Evolutionary conservation across 257 asterid species (phyloP).

Genomic region (Misopates orontium): DNA sequence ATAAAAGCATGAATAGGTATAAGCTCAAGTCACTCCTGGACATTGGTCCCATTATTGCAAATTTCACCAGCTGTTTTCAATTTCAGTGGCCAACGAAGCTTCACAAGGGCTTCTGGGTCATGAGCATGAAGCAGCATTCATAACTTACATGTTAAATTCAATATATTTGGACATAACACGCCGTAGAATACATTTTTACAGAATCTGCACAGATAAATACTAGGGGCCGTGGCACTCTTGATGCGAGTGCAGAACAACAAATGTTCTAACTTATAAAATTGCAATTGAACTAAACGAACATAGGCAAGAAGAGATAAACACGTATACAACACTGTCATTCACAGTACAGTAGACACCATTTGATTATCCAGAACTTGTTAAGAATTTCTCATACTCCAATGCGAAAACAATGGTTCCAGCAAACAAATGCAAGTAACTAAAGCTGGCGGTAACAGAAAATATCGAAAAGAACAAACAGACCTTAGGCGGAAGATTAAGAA

Average conservation of each 20-base stretch:
- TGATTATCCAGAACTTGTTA: background rate
- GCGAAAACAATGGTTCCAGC: background rate
- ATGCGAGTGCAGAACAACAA: no score
- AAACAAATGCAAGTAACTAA: slow-evolving; percentile 3
- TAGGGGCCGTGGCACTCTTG: no score
- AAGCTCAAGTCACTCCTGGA: slow-evolving; percentile 5
- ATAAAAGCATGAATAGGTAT: background rate
- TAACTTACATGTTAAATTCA: background rate
- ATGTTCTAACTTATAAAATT: no score
- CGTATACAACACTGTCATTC: no score
- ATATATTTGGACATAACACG: background rate
- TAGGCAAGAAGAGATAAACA: no score
- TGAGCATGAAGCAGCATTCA: background rate
- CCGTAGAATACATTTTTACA: background rate
- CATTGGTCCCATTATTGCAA: background rate
- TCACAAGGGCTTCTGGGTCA: background rate
- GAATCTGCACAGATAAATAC: background rate
- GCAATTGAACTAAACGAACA: no score
- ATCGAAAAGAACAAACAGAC: slow-evolving; percentile 25
- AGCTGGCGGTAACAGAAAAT: background rate
- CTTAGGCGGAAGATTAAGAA: slow-evolving; percentile 94
- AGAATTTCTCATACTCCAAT: background rate
- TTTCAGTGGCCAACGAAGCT: background rate
- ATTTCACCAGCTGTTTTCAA: background rate
- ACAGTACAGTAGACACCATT: no score